Percentiles rank a stretch among this genome's conserved stretches.
Conservation (phyloP, 2,329 filamentous ascomycete species). For the Penicillium psychrosexuale region DNA sequence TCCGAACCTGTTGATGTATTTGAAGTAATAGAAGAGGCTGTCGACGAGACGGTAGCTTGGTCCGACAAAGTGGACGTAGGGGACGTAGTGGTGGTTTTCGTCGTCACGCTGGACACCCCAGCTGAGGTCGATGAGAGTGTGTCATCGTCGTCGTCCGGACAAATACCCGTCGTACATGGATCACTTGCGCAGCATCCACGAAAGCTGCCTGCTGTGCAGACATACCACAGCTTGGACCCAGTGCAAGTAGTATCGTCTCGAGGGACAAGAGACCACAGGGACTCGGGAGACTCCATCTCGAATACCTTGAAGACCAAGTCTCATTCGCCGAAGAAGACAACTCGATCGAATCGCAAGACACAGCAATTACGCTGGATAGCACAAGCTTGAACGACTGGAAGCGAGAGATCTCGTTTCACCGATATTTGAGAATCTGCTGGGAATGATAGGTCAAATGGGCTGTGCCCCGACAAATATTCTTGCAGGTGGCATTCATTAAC, state of each 20-base stretch:
- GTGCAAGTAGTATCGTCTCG: conserved; percentile 18
- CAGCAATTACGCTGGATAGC: not conserved
- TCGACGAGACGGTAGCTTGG: not conserved
- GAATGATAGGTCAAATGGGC: not conserved
- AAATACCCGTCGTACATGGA: conserved; percentile 30
- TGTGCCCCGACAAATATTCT: not conserved
- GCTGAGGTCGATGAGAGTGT: not conserved
- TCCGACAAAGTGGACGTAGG: conserved; percentile 3
- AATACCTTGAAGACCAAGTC: not conserved
- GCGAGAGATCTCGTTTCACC: not conserved
- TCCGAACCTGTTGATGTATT: not conserved
- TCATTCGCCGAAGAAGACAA: not conserved
- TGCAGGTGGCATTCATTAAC: not conserved
- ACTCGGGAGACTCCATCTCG: conserved; percentile 2
- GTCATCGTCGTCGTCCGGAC: conserved; percentile 22
- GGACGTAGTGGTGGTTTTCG: conserved; percentile 4
- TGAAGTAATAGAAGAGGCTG: not conserved
- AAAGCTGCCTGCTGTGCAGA: conserved; percentile 24
- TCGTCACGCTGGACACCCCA: not conserved
- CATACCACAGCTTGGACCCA: conserved; percentile 24
- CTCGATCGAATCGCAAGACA: not conserved
- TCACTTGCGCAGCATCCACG: conserved; percentile 34
- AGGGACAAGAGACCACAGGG: conserved; percentile 1
- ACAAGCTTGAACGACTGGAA: not conserved
- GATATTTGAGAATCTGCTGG: not conserved